Evolutionary conservation across 2,329 filamentous ascomycete genomes (phyloP).

Genomic region (Aspergillus uvarum): DNA sequence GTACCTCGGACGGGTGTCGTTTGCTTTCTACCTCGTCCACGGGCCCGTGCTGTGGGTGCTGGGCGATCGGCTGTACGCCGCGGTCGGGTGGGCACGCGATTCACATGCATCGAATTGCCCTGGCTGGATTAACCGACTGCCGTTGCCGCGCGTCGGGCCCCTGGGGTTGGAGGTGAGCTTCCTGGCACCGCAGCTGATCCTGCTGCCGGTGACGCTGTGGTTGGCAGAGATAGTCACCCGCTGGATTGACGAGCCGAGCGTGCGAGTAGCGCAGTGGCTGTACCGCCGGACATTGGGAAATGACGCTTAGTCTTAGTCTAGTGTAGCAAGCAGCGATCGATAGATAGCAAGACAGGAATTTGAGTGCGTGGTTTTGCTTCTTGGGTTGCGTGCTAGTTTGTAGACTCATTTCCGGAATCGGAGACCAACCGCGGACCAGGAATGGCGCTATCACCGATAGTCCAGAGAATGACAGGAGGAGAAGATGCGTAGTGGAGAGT

Average conservation of each 20-base stretch:
- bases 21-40: slow-evolving; percentile 63
- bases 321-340: neutral
- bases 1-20: slow-evolving; percentile 63
- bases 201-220: slow-evolving; percentile 61
- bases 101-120: slow-evolving; percentile 53
- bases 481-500: too few relatives aligned
- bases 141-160: slow-evolving; percentile 56
- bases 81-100: slow-evolving; percentile 56
- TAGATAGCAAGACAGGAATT: too few relatives aligned
- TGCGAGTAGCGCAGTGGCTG: slow-evolving; percentile 58
- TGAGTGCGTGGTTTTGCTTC: too few relatives aligned
- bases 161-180: slow-evolving; percentile 63
- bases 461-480: neutral
- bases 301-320: neutral
- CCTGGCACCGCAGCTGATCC: slow-evolving; percentile 58
- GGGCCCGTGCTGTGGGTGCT: slow-evolving; percentile 60
- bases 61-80: slow-evolving; percentile 64
- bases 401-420: neutral
- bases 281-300: slow-evolving; percentile 48
- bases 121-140: slow-evolving; percentile 58
- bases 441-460: neutral
- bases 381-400: too few relatives aligned
- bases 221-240: slow-evolving; percentile 58
- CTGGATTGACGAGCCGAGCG: slow-evolving; percentile 60
- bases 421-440: neutral